Conservation (phyloP, 495 filamentous ascomycete genomes). For the Tetracladium setigerum region DNA sequence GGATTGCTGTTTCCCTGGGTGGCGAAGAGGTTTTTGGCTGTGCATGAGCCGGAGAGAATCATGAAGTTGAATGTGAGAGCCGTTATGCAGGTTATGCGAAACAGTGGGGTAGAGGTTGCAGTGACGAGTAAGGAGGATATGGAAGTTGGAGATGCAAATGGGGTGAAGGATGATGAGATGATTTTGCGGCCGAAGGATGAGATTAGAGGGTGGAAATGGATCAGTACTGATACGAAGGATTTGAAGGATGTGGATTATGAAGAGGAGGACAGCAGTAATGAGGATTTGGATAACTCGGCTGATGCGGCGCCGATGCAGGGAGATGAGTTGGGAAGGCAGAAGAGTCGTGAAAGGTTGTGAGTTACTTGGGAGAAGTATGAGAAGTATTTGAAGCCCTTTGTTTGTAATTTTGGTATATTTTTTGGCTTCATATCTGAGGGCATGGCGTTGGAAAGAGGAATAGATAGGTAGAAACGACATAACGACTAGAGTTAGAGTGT, state of each 20-base stretch:
- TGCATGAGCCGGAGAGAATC: slow-evolving; percentile 52
- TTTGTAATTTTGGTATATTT: too few species aligned
- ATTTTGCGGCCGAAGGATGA: slow-evolving; percentile 8
- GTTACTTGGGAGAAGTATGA: too few species aligned
- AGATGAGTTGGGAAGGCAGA: too few species aligned
- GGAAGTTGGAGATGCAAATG: slow-evolving; percentile 15
- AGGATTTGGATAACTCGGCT: too few species aligned
- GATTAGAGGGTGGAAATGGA: slow-evolving; percentile 16
- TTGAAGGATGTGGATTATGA: slow-evolving; percentile 4
- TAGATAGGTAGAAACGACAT: too few species aligned
- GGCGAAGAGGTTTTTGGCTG: slow-evolving; percentile 47
- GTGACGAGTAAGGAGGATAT: slow-evolving; percentile 42
- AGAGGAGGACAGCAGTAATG: neutral
- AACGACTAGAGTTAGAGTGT: too few species aligned
- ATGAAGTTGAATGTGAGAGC: slow-evolving; percentile 58
- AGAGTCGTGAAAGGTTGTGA: too few species aligned
- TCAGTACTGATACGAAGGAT: slow-evolving; percentile 11
- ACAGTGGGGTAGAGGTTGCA: slow-evolving; percentile 40
- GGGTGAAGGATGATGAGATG: slow-evolving; percentile 5
- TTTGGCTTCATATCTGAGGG: too few species aligned
- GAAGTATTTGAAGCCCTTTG: too few species aligned
- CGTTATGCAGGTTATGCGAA: slow-evolving; percentile 51
- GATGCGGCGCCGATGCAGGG: too few species aligned
- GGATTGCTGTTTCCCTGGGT: slow-evolving; percentile 68
- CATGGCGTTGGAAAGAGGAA: too few species aligned